These are phyloP conservation scores for Schwanniomyces etchellsii DNA, from an alignment of 1,139 yeast genomes.

Conservation along the genomic window DNA sequence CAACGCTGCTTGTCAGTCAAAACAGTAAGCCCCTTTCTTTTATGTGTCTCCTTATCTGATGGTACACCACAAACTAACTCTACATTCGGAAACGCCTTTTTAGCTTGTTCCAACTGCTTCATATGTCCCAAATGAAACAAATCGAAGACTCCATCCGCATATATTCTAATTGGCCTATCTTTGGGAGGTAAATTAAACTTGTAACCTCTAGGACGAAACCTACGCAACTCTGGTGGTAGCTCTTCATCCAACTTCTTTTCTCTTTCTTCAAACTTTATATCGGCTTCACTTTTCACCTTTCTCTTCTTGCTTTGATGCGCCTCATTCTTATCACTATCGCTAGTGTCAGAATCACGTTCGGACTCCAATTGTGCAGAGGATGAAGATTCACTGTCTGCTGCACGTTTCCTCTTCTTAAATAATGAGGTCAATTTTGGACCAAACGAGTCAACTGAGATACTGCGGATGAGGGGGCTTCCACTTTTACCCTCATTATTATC, in stretches of 20 bases:
- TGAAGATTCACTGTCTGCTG: constrained; percentile 11
- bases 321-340: constrained; percentile 11
- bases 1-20: constrained; percentile 80
- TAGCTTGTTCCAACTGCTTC: constrained; percentile 95
- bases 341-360: constrained; percentile 11
- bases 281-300: constrained; percentile 22
- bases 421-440: constrained; percentile 35
- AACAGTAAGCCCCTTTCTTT: constrained; percentile 88
- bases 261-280: constrained; percentile 37
- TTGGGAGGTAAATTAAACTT: constrained; percentile 75
- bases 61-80: constrained; percentile 89
- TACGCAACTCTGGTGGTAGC: constrained; percentile 59
- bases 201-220: constrained; percentile 67
- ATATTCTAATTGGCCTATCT: constrained; percentile 82
- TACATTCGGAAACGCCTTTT: constrained; percentile 83
- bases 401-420: constrained; percentile 31
- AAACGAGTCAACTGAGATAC: constrained; percentile 40
- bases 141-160: constrained; percentile 98
- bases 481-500: constrained; percentile 2
- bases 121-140: constrained; percentile 94
- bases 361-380: constrained; percentile 10
- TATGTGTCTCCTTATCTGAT: constrained; percentile 84
- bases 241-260: constrained; percentile 55
- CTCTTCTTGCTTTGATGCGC: constrained; percentile 16
- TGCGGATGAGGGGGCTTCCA: constrained; percentile 17